Conservation (phyloP, 73 alveolate species). For the Blepharisma stoltei region DNA sequence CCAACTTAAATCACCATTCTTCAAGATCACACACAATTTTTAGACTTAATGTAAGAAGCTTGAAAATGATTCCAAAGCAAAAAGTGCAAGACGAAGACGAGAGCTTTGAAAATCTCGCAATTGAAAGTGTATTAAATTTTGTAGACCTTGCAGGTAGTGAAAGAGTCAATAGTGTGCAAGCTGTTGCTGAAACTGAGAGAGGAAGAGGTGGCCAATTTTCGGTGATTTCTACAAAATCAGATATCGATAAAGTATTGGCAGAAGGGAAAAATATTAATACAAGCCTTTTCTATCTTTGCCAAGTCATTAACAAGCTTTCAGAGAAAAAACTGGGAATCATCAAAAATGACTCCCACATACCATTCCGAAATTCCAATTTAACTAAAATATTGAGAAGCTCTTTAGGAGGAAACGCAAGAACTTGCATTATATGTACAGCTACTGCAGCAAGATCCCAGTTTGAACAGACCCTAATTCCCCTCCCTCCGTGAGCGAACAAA, state of each 20-base stretch:
- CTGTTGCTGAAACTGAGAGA: constrained; percentile 28
- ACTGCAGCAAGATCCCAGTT: constrained; percentile 27
- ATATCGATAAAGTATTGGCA: constrained; percentile 42
- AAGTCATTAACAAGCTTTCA: constrained; percentile 73
- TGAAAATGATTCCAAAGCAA: neutral
- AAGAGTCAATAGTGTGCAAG: constrained; percentile 52
- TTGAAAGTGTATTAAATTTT: constrained; percentile 67
- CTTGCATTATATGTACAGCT: constrained; percentile 77
- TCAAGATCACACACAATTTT: constrained; percentile 80
- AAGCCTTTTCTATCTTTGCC: constrained; percentile 71
- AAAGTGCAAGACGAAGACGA: constrained; percentile 10
- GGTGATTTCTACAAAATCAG: neutral
- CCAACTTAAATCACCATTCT: constrained; percentile 72
- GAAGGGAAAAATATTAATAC: constrained; percentile 85
- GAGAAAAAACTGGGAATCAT: constrained; percentile 50
- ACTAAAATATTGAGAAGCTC: constrained; percentile 93
- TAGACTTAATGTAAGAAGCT: constrained; percentile 47
- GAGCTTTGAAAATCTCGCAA: constrained; percentile 25
- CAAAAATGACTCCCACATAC: constrained; percentile 72
- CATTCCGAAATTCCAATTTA: constrained; percentile 91
- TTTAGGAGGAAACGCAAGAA: constrained; percentile 95
- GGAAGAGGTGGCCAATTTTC: constrained; percentile 3
- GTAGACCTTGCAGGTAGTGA: constrained; percentile 99
- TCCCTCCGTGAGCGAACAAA: too few relatives aligned
- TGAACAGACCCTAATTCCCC: constrained; percentile 47